These are phyloP conservation scores for Digitaria exilis DNA, from an alignment of 202 grass and related monocot species.

Conservation along the genomic window DNA sequence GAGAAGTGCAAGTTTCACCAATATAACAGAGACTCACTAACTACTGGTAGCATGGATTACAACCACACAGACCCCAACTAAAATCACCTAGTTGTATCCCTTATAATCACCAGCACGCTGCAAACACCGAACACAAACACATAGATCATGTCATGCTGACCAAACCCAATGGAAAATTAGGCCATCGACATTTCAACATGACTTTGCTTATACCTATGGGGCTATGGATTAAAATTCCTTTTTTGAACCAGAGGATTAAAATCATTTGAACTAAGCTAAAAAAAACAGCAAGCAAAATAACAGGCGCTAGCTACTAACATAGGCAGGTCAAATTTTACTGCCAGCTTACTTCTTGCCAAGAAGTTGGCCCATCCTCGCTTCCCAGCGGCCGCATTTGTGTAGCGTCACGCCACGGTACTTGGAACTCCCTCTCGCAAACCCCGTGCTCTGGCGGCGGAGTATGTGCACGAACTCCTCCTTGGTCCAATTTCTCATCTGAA, in stretches of 20 bases:
- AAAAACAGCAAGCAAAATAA: background rate
- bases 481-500: slow-evolving; percentile 85
- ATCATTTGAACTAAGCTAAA: background rate
- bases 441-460: slow-evolving; percentile 93
- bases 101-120: background rate
- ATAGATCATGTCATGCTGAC: background rate
- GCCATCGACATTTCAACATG: background rate
- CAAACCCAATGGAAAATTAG: background rate
- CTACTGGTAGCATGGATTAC: background rate
- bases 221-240: background rate
- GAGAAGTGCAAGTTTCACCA: slow-evolving; percentile 2
- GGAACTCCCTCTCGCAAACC: slow-evolving; percentile 91
- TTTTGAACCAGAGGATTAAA: too few relatives aligned
- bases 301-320: background rate
- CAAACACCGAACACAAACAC: slow-evolving; percentile 5
- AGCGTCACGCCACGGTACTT: slow-evolving; percentile 94
- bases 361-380: slow-evolving; percentile 95
- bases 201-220: background rate
- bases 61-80: background rate
- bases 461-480: slow-evolving; percentile 99
- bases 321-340: background rate
- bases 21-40: slow-evolving; percentile 13
- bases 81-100: too few relatives aligned
- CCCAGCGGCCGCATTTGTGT: slow-evolving; percentile 98
- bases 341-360: slow-evolving; percentile 92